Base-by-base conservation (phyloP, 768 basidiomycete genomes). In the Boletales sp. region DNA sequence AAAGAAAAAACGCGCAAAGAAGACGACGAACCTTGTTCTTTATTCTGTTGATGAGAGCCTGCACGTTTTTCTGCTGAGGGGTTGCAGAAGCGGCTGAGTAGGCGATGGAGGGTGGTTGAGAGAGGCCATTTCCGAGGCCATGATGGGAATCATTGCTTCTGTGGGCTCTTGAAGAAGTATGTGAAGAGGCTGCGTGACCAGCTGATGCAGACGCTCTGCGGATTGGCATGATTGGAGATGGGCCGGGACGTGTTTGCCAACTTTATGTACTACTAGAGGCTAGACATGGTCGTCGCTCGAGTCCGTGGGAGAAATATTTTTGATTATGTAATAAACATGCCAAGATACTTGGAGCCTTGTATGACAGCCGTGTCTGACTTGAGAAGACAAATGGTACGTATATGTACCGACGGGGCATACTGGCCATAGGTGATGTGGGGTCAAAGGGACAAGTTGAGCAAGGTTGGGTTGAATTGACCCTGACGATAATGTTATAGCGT, bases 51-150 rank as follows among this genome's bases (percentile, higher is more conserved):
- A 94, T 88, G 54, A 94, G 72, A 8, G 83, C 84, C 55, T 84
- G 80, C 31, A 94, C 83, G 46, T 90, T 81, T 74, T 85, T 90
- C 70, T 90, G 86, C 63, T 94, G 87, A 2, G 86, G 84, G 2
- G 81, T 81, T 8, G 78, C 61, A 13, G 67, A 64, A 29, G 61
- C 59, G 15, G 70, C 58, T 29, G 71, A 67, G 60, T 74, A 74
- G 44, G 69, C 69, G 51, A 69, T 52, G 40, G 68, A 69, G 8
- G 68, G 66, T 14, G 68, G 67, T 21, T 71, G 67, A 5, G 63
- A 4, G 43, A 62, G 62, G 19, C 64, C 69, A 37, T 64, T 69
- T 37, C 58, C 65, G 55, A 65, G 55, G 13, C 56, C 68, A 52
- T 80, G 77, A 53, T 81, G 73, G 3, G 86, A 84, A 50, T 87